Conservation (phyloP, 495 filamentous ascomycete species). For the Achaetomiella virescens region DNA sequence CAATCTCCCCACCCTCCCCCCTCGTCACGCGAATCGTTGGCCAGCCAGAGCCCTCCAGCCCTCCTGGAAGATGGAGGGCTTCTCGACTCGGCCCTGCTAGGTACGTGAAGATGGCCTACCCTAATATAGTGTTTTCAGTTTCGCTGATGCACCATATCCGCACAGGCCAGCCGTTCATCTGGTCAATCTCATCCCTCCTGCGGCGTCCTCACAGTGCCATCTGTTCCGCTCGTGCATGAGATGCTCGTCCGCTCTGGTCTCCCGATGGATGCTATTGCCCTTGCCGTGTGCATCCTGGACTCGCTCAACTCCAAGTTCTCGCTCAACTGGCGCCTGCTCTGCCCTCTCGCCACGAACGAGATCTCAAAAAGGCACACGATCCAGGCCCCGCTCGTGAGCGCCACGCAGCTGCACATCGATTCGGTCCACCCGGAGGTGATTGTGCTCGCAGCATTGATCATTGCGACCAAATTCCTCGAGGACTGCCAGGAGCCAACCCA, state of each 20-base stretch:
- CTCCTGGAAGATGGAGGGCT: constrained; percentile 39
- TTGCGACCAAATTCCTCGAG: constrained; percentile 49
- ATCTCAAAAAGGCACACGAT: constrained; percentile 42
- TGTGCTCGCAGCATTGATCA: constrained; percentile 42
- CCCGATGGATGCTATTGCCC: constrained; percentile 45
- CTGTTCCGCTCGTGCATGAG: constrained; percentile 44
- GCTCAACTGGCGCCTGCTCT: constrained; percentile 45
- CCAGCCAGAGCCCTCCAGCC: constrained; percentile 33
- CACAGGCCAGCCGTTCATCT: constrained; percentile 46
- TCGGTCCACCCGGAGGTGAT: constrained; percentile 49
- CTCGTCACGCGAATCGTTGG: constrained; percentile 40
- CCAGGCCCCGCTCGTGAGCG: constrained; percentile 25
- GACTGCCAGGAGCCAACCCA: constrained; percentile 40
- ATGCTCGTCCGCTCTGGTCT: constrained; percentile 46
- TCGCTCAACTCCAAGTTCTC: constrained; percentile 51
- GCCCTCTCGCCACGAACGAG: constrained; percentile 31
- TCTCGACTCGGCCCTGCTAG: constrained; percentile 38
- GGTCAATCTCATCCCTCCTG: constrained; percentile 48
- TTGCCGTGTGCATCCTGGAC: constrained; percentile 51
- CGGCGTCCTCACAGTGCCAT: constrained; percentile 46
- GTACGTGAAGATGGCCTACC: constrained; percentile 36
- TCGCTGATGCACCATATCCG: not conserved
- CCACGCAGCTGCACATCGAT: constrained; percentile 45
- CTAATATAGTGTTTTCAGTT: too few relatives aligned
- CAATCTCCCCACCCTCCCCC: constrained; percentile 53